A percentile compares a stretch with the other conserved stretches of the same genome.
Evolutionary conservation across 139 green algal species (phyloP).

Genomic region (Spirogloea muscicola): DNA sequence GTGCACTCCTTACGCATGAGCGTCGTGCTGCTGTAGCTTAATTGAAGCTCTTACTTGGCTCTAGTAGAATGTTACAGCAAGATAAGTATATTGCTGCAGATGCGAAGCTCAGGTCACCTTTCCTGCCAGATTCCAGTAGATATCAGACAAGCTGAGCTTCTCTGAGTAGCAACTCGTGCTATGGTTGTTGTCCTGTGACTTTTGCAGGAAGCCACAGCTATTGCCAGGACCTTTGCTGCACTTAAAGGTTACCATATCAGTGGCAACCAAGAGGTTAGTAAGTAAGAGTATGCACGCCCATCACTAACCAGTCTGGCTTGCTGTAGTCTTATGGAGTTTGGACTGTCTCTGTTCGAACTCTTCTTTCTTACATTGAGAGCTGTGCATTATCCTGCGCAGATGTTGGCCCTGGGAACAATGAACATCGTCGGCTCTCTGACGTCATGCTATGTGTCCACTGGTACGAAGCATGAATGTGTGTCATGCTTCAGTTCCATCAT

Average conservation of each 20-base stretch:
- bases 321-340: not conserved
- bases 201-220: constrained; percentile 28
- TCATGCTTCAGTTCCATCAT: too few relatives aligned
- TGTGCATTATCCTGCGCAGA: not conserved
- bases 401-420: constrained; percentile 16
- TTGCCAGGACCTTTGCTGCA: constrained; percentile 39
- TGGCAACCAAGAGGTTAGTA: constrained; percentile 36
- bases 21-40: not conserved
- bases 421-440: constrained; percentile 26
- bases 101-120: not conserved
- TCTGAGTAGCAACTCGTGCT: too few relatives aligned
- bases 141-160: not conserved
- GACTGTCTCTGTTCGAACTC: not conserved
- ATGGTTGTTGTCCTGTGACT: constrained; percentile 1
- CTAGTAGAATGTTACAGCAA: not conserved
- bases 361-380: not conserved
- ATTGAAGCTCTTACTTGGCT: not conserved
- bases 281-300: not conserved
- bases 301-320: not conserved
- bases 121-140: not conserved
- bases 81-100: not conserved
- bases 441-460: constrained; percentile 25
- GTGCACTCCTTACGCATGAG: not conserved
- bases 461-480: too few relatives aligned
- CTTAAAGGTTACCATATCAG: constrained; percentile 35